Evolutionary conservation across 208 protist genomes (phyloP).

Genomic region (Leishmania amazonensis): DNA sequence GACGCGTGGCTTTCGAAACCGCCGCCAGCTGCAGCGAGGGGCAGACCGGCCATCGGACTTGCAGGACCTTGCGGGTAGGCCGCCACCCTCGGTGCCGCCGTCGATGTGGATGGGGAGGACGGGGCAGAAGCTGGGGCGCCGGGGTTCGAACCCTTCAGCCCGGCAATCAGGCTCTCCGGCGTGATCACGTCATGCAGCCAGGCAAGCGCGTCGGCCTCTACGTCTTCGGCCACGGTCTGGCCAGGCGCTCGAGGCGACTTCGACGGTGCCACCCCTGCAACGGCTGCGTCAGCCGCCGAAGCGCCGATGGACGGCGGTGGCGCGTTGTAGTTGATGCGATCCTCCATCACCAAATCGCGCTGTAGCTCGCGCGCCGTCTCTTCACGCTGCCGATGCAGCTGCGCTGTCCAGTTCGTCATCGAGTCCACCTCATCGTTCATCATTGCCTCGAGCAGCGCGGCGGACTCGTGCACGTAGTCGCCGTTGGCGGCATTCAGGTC

Average conservation of each 20-base stretch:
- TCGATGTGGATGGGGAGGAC: neutral
- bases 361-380: constrained; percentile 41
- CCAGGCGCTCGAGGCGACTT: neutral
- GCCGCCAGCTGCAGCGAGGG: neutral
- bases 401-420: constrained; percentile 26
- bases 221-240: constrained; percentile 16
- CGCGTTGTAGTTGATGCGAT: constrained; percentile 63
- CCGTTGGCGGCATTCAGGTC: constrained; percentile 41
- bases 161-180: constrained; percentile 42
- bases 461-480: constrained; percentile 70
- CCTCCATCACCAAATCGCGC: constrained; percentile 53
- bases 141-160: constrained; percentile 9
- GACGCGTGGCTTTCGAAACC: neutral
- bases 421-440: constrained; percentile 57
- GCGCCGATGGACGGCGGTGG: constrained; percentile 5
- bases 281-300: neutral
- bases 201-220: constrained; percentile 65
- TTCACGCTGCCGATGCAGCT: constrained; percentile 21
- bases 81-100: neutral
- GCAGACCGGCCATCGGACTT: neutral
- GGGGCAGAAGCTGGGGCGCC: constrained; percentile 9
- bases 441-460: constrained; percentile 75
- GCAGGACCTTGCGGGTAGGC: constrained; percentile 3
- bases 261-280: neutral
- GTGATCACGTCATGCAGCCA: constrained; percentile 87